phyloP scores from a whole-genome alignment of 108 stramenopile species.

The Asterionellopsis glacialis region DNA sequence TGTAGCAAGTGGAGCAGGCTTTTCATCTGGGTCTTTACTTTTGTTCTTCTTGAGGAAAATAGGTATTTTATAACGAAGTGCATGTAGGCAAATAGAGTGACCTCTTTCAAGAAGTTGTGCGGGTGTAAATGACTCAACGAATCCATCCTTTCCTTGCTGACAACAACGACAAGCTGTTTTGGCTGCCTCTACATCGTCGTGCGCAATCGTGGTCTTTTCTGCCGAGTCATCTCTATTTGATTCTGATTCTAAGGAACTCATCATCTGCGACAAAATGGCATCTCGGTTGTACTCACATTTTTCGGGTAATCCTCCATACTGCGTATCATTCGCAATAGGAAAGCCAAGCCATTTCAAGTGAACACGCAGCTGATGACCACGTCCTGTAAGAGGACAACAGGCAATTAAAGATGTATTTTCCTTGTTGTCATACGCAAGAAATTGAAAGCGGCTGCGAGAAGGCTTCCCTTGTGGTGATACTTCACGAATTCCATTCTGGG shows the following conservation, averaged over 20 bases:
- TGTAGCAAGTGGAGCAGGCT: not conserved
- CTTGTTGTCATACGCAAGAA: conserved; percentile 40
- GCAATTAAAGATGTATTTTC: conserved; percentile 53
- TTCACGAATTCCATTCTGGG: conserved; percentile 53
- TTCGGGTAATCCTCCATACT: conserved; percentile 57
- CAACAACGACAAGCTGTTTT: conserved; percentile 41
- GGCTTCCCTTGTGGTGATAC: conserved; percentile 52
- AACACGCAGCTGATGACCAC: conserved; percentile 90
- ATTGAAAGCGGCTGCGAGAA: conserved; percentile 60
- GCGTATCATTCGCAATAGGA: conserved; percentile 78
- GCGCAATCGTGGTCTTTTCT: conserved; percentile 8
- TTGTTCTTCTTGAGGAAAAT: conserved; percentile 8
- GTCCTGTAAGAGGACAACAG: conserved; percentile 79
- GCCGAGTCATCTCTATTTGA: not conserved
- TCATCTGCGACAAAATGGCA: conserved; percentile 2
- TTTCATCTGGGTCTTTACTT: not conserved
- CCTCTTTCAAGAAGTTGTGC: conserved; percentile 67
- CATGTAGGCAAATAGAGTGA: conserved; percentile 68
- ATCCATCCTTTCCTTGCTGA: conserved; percentile 22
- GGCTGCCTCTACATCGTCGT: conserved; percentile 24
- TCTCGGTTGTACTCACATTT: not conserved
- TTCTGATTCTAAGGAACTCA: not conserved
- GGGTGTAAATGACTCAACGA: conserved; percentile 42
- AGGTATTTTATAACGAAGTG: conserved; percentile 44
- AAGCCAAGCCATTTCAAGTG: conserved; percentile 74